Evolutionary conservation across 2,329 filamentous ascomycete species (phyloP), one percentile per base, ranked within the genome.

Genomic region (Volutella citrinella): DNA sequence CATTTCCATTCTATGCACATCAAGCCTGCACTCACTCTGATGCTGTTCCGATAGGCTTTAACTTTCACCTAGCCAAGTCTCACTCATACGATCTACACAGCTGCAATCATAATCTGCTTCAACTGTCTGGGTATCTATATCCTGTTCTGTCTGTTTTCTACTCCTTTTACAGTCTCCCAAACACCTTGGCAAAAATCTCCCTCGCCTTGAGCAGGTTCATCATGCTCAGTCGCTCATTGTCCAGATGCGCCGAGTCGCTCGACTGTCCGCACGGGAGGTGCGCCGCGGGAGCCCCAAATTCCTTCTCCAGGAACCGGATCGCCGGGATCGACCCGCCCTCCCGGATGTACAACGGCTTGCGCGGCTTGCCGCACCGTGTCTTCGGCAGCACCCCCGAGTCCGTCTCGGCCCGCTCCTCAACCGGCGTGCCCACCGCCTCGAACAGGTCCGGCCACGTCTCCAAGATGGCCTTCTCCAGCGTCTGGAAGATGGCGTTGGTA

Each of bases 301-400:
- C 88, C 65, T 95, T 95, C 60, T 97, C 91, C 22, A 97, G 59
- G 56, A 97, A 97, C 6, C 93, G 72, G 36, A 97, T 97, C 1
- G 87, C 87, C 0, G 93, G 93, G 48, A 98, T 98, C 0, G 86
- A 94, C 6, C 93, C 93, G 10, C 93, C 93, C 63, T 98, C 93
- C 9, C 93, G 79, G 48, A 98, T 98, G 58, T 95, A 97, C 5
- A 98, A 70, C 0, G 90, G 91, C 50, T 82, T 84, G 43, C 67
- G 70, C 5, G 66, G 61, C 22, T 59, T 63, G 30, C 46, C 44
- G 36, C 30, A 30, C 32, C 23, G 43, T 19, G 38, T 43, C 23
- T 49, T 48, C 7, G 51, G 33, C 3, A 42, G 32, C 9, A 40
- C 23, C 28, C 49, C 42, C 31, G 44, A 38, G 34, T 55, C 32